Evolutionary conservation across 2,329 filamentous ascomycete genomes (phyloP).

Genomic region (Beauveria sp.): DNA sequence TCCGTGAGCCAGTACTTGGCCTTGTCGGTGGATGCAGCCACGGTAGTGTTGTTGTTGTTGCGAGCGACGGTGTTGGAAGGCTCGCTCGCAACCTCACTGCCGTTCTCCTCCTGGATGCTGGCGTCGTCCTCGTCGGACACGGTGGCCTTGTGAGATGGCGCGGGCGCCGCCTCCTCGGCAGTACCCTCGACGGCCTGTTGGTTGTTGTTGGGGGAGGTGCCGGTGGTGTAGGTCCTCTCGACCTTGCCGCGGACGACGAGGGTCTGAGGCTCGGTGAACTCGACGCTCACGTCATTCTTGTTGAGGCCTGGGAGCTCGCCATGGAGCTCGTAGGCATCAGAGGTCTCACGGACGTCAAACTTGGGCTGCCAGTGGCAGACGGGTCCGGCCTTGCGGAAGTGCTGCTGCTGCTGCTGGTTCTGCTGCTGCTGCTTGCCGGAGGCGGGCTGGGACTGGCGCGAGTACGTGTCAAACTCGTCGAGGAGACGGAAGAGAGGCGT

Average conservation of each 20-base stretch:
- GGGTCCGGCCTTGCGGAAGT: slow-evolving; percentile 15
- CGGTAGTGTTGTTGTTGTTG: slow-evolving; percentile 19
- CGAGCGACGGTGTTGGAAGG: slow-evolving; percentile 18
- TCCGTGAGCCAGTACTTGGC: slow-evolving; percentile 66
- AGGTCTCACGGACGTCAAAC: slow-evolving; percentile 70
- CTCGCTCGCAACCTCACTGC: slow-evolving; percentile 24
- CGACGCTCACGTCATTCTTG: slow-evolving; percentile 67
- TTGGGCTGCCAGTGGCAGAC: slow-evolving; percentile 61
- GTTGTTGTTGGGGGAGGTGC: slow-evolving; percentile 31
- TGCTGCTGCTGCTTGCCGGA: not conserved
- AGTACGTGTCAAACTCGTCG: slow-evolving; percentile 55
- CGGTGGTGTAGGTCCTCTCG: slow-evolving; percentile 55
- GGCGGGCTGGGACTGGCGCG: slow-evolving; percentile 25
- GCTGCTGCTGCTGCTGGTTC: slow-evolving; percentile 19
- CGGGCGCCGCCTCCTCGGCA: slow-evolving; percentile 34
- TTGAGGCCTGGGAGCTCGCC: slow-evolving; percentile 71
- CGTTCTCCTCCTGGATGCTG: slow-evolving; percentile 22
- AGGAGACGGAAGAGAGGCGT: slow-evolving; percentile 56
- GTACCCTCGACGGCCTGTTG: slow-evolving; percentile 32
- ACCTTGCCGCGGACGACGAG: slow-evolving; percentile 62
- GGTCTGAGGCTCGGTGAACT: slow-evolving; percentile 71
- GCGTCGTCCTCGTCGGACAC: slow-evolving; percentile 54
- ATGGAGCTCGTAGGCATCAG: slow-evolving; percentile 64
- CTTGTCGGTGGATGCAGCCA: slow-evolving; percentile 27
- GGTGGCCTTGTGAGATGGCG: slow-evolving; percentile 46